A percentile compares a stretch with the other conserved stretches of the same genome.
phyloP scores from a whole-genome alignment of 176 grass and related monocot species.

The Aegilops sharonensis region DNA sequence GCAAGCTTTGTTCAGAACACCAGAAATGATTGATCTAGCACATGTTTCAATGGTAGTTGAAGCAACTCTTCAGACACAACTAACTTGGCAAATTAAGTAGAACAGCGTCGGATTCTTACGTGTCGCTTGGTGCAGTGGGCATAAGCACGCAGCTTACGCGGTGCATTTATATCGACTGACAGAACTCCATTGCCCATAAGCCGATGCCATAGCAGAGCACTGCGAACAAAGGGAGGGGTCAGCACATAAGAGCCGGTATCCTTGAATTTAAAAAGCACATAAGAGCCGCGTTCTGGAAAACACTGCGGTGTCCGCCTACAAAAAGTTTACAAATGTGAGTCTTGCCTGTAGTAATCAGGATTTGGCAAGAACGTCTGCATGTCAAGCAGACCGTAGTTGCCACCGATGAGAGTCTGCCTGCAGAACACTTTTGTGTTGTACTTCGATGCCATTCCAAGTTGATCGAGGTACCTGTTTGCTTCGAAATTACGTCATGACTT shows the following conservation, averaged over 20 bases:
- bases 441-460: conserved; percentile 75
- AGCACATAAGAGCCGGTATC: neutral
- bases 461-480: conserved; percentile 66
- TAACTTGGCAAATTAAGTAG: neutral
- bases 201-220: conserved; percentile 70
- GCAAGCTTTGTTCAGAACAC: neutral
- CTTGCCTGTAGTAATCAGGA: conserved; percentile 83
- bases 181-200: conserved; percentile 86
- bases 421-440: conserved; percentile 80
- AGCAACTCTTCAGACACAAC: neutral
- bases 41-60: neutral
- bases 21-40: neutral
- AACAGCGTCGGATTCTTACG: conserved; percentile 22
- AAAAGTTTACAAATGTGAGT: neutral
- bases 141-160: conserved; percentile 51
- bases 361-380: conserved; percentile 64
- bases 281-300: neutral
- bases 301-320: neutral
- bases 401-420: conserved; percentile 75
- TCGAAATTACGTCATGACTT: neutral
- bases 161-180: conserved; percentile 56
- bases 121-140: conserved; percentile 62
- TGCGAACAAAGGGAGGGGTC: conserved; percentile 27
- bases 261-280: neutral
- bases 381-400: conserved; percentile 74